Percentiles rank a stretch among this genome's conserved stretches.
These are phyloP conservation scores for Poa annua DNA, from an alignment of 176 grass and related monocot species.

Conservation along the genomic window DNA sequence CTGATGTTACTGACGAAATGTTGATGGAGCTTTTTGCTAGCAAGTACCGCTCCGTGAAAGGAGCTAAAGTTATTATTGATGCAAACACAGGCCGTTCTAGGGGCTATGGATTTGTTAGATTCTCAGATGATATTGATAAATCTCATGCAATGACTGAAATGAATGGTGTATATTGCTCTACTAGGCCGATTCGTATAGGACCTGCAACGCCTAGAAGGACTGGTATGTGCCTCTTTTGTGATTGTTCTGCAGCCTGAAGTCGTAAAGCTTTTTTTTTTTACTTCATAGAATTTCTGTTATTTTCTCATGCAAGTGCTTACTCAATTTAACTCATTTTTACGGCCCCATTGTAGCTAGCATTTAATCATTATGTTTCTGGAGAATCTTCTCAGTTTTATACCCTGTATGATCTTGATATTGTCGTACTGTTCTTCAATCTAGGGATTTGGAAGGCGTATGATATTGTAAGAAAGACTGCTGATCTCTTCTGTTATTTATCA, in stretches of 20 bases:
- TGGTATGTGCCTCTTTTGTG: constrained; percentile 47
- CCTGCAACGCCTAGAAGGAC: constrained; percentile 72
- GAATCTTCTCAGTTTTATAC: background rate
- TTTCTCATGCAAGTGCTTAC: background rate
- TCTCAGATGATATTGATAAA: constrained; percentile 64
- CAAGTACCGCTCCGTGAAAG: constrained; percentile 62
- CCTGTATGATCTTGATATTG: constrained; percentile 8
- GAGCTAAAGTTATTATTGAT: constrained; percentile 77
- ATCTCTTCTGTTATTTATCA: constrained; percentile 14
- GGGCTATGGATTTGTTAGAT: constrained; percentile 77
- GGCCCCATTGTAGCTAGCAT: background rate
- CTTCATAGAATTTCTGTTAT: background rate
- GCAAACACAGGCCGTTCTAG: constrained; percentile 70
- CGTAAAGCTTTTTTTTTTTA: background rate
- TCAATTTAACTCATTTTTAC: constrained; percentile 17
- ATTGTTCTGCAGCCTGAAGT: background rate
- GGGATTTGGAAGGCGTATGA: background rate
- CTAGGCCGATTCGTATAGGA: constrained; percentile 63
- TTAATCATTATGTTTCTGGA: background rate
- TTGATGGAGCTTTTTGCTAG: constrained; percentile 59
- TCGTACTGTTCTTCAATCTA: background rate
- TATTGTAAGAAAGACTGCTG: constrained; percentile 3
- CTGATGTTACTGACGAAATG: constrained; percentile 72
- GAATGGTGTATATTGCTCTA: constrained; percentile 73
- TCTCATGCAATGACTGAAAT: constrained; percentile 64